Evolutionary conservation across 495 filamentous ascomycete species (phyloP).

Genomic region (Neurospora intermedia): DNA sequence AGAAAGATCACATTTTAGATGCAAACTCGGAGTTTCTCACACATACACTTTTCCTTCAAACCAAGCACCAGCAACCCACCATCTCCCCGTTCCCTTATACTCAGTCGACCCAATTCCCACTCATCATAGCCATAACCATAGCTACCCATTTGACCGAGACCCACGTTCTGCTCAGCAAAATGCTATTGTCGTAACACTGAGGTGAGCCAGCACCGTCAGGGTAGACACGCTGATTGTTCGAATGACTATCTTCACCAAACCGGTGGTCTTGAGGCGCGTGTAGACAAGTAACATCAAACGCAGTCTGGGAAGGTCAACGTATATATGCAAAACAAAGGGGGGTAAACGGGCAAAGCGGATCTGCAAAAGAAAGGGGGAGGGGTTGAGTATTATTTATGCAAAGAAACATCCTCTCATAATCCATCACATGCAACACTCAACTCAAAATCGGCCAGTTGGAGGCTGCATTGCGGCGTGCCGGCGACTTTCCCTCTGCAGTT

Average conservation of each 20-base stretch:
- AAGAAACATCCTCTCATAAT: constrained; percentile 15
- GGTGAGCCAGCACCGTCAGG: not conserved
- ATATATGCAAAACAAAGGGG: not conserved
- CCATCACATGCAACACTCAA: not conserved
- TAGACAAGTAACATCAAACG: not conserved
- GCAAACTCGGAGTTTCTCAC: not conserved
- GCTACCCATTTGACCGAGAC: not conserved
- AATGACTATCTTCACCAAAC: not conserved
- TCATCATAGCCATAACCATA: not conserved
- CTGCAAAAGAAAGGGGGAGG: constrained; percentile 1
- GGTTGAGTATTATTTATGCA: constrained; percentile 10
- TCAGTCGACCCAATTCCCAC: not conserved
- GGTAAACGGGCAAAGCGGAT: not conserved
- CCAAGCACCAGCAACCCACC: not conserved
- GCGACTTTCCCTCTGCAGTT: constrained; percentile 10
- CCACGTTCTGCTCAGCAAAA: not conserved
- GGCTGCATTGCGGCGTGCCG: constrained; percentile 31
- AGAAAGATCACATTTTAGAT: not conserved
- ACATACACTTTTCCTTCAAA: not conserved
- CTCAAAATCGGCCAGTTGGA: constrained; percentile 21
- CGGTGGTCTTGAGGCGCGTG: not conserved
- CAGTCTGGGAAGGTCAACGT: not conserved
- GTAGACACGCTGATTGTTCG: not conserved
- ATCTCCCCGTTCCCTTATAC: not conserved
- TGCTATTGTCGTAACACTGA: not conserved